phyloP scores from a whole-genome alignment of 1,284 basidiomycete genomes.

The Naganishia liquefaciens region DNA sequence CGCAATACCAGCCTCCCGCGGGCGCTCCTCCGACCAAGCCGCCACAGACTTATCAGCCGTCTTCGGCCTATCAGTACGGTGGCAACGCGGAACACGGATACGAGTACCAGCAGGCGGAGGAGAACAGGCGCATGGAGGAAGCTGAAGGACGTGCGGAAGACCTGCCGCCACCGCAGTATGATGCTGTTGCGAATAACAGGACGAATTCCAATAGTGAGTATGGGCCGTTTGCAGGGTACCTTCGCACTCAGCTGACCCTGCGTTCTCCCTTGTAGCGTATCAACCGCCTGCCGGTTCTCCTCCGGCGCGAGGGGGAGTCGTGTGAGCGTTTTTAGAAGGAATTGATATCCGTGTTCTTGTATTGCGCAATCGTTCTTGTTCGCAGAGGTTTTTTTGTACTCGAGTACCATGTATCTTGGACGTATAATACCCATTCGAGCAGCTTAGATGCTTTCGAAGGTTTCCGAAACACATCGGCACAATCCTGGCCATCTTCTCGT shows the following conservation, averaged over 20 bases:
- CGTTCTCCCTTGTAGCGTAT: conserved; percentile 6
- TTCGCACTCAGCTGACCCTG: background rate
- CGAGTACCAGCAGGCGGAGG: conserved; percentile 51
- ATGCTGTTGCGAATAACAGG: conserved; percentile 39
- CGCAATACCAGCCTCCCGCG: conserved; percentile 33
- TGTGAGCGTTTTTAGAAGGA: background rate
- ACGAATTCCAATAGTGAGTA: conserved; percentile 3
- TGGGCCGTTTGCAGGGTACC: background rate
- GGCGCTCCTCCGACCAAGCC: conserved; percentile 37
- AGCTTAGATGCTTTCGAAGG: no score
- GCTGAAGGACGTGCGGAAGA: conserved; percentile 34
- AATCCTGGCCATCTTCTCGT: background rate
- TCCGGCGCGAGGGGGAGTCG: conserved; percentile 19
- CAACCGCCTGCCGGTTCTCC: conserved; percentile 30
- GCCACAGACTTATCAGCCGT: conserved; percentile 47
- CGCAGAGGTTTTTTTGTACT: no score
- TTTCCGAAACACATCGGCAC: no score
- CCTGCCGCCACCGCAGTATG: conserved; percentile 45
- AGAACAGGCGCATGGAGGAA: conserved; percentile 43
- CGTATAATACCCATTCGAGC: no score
- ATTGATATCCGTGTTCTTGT: no score
- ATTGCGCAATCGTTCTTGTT: no score
- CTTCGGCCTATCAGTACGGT: conserved; percentile 43
- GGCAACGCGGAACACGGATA: conserved; percentile 43
- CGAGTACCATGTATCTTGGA: no score